Percentiles rank a stretch among this genome's conserved stretches.
phyloP scores from a whole-genome alignment of 2,329 filamentous ascomycete species.

The Pseudocercospora pini-densiflorae region DNA sequence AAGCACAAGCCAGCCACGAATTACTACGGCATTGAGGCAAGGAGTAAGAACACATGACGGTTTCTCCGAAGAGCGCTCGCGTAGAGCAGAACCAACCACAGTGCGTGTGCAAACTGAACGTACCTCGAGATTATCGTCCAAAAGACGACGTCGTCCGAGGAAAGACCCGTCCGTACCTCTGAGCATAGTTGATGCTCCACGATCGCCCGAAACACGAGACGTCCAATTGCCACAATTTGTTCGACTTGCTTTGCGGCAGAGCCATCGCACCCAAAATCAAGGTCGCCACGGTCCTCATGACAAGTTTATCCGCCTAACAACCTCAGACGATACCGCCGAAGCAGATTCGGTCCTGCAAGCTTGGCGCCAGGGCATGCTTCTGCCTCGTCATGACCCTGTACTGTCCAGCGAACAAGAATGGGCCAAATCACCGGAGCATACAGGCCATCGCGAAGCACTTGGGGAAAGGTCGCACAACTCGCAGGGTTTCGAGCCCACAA shows the following conservation, averaged over 20 bases:
- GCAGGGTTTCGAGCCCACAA: neutral
- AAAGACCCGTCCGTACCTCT: slow-evolving; percentile 36
- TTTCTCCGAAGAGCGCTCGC: slow-evolving; percentile 31
- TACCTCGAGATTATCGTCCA: neutral
- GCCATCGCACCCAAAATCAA: slow-evolving; percentile 51
- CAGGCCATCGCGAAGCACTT: neutral
- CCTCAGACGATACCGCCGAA: slow-evolving; percentile 59
- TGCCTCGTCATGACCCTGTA: slow-evolving; percentile 6
- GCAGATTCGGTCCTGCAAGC: slow-evolving; percentile 54
- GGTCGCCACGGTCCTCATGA: slow-evolving; percentile 57
- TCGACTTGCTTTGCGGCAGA: slow-evolving; percentile 59
- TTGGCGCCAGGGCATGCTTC: slow-evolving; percentile 54
- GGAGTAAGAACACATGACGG: slow-evolving; percentile 8
- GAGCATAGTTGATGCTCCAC: slow-evolving; percentile 57
- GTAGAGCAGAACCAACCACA: slow-evolving; percentile 6
- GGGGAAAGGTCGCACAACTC: neutral
- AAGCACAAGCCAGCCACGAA: slow-evolving; percentile 44
- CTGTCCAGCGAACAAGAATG: neutral
- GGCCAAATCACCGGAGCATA: neutral
- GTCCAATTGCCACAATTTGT: slow-evolving; percentile 55
- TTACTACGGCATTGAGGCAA: slow-evolving; percentile 41
- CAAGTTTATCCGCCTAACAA: slow-evolving; percentile 59
- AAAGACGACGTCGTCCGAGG: neutral
- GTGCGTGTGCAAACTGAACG: neutral
- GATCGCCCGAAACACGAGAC: slow-evolving; percentile 40